These are phyloP conservation scores for Oryza rufipogon DNA, from an alignment of 176 grass and related monocot genomes.

Conservation along the genomic window DNA sequence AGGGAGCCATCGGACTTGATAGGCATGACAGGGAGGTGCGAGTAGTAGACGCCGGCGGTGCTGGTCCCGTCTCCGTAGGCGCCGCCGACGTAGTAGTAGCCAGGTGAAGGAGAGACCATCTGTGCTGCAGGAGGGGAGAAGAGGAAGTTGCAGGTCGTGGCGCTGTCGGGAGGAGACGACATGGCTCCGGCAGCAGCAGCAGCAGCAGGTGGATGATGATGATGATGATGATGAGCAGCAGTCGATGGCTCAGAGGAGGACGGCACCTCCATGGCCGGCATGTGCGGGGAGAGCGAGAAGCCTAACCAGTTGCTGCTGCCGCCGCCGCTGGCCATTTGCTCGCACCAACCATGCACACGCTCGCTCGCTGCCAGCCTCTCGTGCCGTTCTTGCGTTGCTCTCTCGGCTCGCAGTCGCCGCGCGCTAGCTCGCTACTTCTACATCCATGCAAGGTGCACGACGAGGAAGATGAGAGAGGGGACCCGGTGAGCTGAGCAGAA, in stretches of 20 bases:
- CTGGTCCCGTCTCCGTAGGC: conserved; percentile 60
- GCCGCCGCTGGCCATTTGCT: conserved; percentile 62
- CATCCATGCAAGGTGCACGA: conserved; percentile 12
- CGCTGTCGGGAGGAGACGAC: conserved; percentile 36
- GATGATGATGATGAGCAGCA: not conserved
- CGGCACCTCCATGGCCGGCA: conserved; percentile 57
- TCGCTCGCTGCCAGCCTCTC: not conserved
- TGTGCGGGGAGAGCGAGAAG: conserved; percentile 86
- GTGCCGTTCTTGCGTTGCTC: not conserved
- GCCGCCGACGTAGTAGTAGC: conserved; percentile 64
- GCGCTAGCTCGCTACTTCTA: not conserved
- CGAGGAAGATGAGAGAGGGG: conserved; percentile 7
- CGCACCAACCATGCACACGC: conserved; percentile 30
- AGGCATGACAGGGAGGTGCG: conserved; percentile 64
- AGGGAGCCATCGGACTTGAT: conserved; percentile 81
- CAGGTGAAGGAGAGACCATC: conserved; percentile 42
- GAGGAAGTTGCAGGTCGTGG: conserved; percentile 60
- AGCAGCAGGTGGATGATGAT: conserved; percentile 14
- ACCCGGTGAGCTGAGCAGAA: conserved; percentile 36
- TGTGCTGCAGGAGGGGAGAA: conserved; percentile 49
- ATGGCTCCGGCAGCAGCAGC: conserved; percentile 16
- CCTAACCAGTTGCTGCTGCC: conserved; percentile 79
- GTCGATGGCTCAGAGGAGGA: conserved; percentile 38
- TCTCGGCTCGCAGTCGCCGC: not conserved
- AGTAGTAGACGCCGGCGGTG: conserved; percentile 63